Evolutionary conservation across 2,329 filamentous ascomycete species (phyloP).

Genomic region (Nigrospora sphaerica): DNA sequence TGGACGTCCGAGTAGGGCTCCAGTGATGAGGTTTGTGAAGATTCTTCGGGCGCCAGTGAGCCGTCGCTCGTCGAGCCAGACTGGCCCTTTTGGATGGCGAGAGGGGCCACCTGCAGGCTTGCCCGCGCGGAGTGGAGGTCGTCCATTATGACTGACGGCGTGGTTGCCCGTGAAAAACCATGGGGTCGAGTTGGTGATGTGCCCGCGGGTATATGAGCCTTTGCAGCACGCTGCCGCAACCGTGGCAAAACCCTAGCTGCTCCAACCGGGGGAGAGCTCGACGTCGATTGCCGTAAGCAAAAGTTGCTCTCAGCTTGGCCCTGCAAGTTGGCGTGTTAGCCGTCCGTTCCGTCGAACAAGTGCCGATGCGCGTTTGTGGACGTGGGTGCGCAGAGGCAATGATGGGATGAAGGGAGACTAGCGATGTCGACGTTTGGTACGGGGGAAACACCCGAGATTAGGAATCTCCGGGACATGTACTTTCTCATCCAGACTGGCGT

Average conservation of each 20-base stretch:
- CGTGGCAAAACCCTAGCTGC: too few relatives aligned
- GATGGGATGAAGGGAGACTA: background rate
- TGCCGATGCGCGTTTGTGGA: too few relatives aligned
- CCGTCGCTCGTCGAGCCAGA: constrained; percentile 18
- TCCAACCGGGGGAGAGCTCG: too few relatives aligned
- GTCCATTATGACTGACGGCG: constrained; percentile 36
- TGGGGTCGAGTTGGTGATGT: background rate
- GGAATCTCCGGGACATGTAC: too few relatives aligned
- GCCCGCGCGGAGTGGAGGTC: constrained; percentile 41
- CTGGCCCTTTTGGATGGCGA: constrained; percentile 42
- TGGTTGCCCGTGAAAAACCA: background rate
- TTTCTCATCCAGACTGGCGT: too few relatives aligned
- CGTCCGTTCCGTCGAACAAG: too few relatives aligned
- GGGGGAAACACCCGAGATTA: too few relatives aligned
- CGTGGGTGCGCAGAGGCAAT: background rate
- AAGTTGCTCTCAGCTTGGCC: too few relatives aligned
- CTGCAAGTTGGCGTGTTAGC: too few relatives aligned
- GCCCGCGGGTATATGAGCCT: too few relatives aligned
- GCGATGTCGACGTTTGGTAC: background rate
- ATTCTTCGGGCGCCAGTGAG: constrained; percentile 13
- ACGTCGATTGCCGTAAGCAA: too few relatives aligned
- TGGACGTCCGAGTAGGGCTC: constrained; percentile 46
- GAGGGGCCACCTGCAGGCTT: constrained; percentile 55
- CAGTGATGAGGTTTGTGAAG: constrained; percentile 19
- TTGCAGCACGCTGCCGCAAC: too few relatives aligned